Base-by-base conservation (phyloP, 768 basidiomycete genomes). In the Phanerochaete sordida region DNA sequence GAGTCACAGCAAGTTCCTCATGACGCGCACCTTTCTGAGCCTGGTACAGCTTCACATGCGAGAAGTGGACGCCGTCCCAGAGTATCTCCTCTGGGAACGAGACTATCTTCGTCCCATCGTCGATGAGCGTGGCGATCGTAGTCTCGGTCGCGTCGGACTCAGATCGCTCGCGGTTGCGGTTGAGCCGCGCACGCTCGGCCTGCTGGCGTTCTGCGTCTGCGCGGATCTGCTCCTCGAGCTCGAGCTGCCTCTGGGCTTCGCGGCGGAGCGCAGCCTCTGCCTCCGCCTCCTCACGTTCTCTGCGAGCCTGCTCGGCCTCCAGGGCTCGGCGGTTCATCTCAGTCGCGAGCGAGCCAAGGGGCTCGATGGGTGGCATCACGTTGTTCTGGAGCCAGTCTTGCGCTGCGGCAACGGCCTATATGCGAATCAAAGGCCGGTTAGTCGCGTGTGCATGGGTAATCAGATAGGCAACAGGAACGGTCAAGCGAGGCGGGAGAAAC, bases 321-420 rank as follows among this genome's bases (percentile, higher is more conserved):
- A 77, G 73, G 0, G 90, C 90, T 30, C 92, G 82, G 62, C 80
- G 82, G 48, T 77, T 86, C 92, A 93, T 93, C 70, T 93, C 82
- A 4, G 83, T 77, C 12, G 91, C 91, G 3, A 94, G 79, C 0
- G 92, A 93, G 16, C 86, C 88, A 13, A 77, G 75, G 8, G 77
- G 80, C 70, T 90, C 87, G 7, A 77, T 75, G 1, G 81, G 79
- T 1, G 85, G 86, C 23, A 74, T 73, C 48, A 90, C 75, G 60
- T 86, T 80, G 26, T 74, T 74, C 16, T 75, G 73, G 50, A 92
- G 75, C 90, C 89, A 92, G 35, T 90, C 88, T 71, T 90, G 86
- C 49, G 81, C 80, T 43, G 61, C 61, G 37, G 49, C 57, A 15
- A 62, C 57, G 45, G 53, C 61, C 61, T 62, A 48, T 27, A 33